These are phyloP conservation scores for Globisporangium cystogenes DNA, from an alignment of 352 stramenopile genomes.

Conservation along the genomic window DNA sequence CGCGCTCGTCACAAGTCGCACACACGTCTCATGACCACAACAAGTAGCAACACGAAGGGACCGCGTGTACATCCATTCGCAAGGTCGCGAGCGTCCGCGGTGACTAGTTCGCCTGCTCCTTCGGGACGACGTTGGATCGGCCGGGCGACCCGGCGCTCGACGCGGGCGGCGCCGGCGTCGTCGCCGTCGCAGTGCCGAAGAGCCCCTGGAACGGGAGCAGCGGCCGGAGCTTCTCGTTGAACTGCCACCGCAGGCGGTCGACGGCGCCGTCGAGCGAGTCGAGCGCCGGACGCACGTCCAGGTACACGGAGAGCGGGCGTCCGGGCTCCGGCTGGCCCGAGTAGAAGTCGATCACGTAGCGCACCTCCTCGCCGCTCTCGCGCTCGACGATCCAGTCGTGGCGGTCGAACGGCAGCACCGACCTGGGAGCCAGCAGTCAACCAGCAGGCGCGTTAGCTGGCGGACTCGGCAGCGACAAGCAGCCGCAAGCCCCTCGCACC, in stretches of 20 bases:
- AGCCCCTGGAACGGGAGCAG: slow-evolving; percentile 68
- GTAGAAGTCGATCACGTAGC: slow-evolving; percentile 99
- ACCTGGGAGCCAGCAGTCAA: slow-evolving; percentile 31
- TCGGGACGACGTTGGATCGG: slow-evolving; percentile 25
- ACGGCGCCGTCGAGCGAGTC: slow-evolving; percentile 85
- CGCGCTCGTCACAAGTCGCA: no score
- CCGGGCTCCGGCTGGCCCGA: slow-evolving; percentile 85
- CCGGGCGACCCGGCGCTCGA: neutral
- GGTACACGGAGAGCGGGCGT: slow-evolving; percentile 87
- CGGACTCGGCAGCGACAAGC: neutral
- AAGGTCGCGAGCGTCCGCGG: neutral
- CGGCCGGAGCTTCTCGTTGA: slow-evolving; percentile 66
- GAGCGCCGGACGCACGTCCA: slow-evolving; percentile 96
- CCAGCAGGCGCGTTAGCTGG: no score
- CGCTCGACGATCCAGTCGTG: slow-evolving; percentile 98
- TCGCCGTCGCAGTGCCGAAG: no score
- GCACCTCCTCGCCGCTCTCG: slow-evolving; percentile 81
- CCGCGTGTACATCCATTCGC: slow-evolving; percentile 1
- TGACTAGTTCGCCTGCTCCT: slow-evolving; percentile 9
- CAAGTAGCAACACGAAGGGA: no score
- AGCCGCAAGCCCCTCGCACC: slow-evolving; percentile 17
- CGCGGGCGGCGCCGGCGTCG: slow-evolving; percentile 8
- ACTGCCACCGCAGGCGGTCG: slow-evolving; percentile 77
- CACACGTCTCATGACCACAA: no score
- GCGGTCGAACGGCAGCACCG: slow-evolving; percentile 95